These are phyloP conservation scores for Coemansia furcata DNA, from an alignment of 192 early-diverging fungal species.

Conservation along the genomic window DNA sequence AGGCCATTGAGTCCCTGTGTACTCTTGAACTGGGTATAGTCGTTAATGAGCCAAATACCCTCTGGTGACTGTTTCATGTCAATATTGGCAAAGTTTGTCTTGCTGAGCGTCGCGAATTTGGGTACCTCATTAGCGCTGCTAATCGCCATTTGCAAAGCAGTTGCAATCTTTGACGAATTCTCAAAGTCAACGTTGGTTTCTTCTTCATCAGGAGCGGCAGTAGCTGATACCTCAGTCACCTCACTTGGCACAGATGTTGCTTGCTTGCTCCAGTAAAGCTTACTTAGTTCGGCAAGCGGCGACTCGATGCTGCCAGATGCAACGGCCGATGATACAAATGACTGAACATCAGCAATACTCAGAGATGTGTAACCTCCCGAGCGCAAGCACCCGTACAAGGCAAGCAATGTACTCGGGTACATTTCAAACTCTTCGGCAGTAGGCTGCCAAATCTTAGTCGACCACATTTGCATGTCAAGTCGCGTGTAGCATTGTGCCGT, in stretches of 20 bases:
- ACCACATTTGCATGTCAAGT: not conserved
- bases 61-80: not conserved
- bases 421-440: not conserved
- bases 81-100: not conserved
- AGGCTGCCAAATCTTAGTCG: not conserved
- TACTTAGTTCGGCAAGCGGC: not conserved
- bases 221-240: not conserved
- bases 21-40: not conserved
- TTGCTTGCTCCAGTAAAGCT: not conserved
- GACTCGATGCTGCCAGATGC: not conserved
- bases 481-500: slow-evolving; percentile 6
- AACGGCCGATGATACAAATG: not conserved
- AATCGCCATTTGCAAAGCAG: not conserved
- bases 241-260: not conserved
- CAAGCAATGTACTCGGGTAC: no score
- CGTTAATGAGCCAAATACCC: not conserved
- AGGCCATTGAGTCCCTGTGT: not conserved
- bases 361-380: not conserved
- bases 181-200: not conserved
- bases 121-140: not conserved
- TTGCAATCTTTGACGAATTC: not conserved
- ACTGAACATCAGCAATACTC: not conserved
- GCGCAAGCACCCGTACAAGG: not conserved
- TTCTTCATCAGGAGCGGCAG: not conserved
- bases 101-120: not conserved